Evolutionary conservation across 805 yeast species (phyloP).

Genomic region (Groenewaldozyma tartarivorans): DNA sequence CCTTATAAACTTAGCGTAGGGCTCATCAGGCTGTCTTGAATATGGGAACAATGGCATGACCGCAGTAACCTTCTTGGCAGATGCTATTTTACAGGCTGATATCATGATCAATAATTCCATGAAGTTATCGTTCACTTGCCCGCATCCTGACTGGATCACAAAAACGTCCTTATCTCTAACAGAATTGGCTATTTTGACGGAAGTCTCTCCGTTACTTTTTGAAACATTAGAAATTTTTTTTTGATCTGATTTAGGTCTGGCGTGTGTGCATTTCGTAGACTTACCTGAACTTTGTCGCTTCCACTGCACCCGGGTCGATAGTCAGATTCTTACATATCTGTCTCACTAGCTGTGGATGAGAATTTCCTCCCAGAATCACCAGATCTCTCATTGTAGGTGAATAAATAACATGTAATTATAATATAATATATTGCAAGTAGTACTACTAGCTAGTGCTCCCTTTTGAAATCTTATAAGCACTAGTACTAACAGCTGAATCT

Average conservation of each 20-base stretch:
- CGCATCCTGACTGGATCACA: slow-evolving; percentile 79
- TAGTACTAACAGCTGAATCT: too few species aligned
- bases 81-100: slow-evolving; percentile 88
- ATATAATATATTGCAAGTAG: too few species aligned
- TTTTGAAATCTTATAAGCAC: too few species aligned
- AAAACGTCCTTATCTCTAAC: slow-evolving; percentile 96
- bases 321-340: slow-evolving; percentile 70
- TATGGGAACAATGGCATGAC: slow-evolving; percentile 92
- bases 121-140: slow-evolving; percentile 78
- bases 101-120: slow-evolving; percentile 75
- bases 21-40: slow-evolving; percentile 91
- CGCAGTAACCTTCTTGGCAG: slow-evolving; percentile 81
- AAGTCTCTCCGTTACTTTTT: slow-evolving; percentile 73
- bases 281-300: slow-evolving; percentile 40
- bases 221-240: too few species aligned
- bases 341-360: slow-evolving; percentile 71
- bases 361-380: slow-evolving; percentile 81
- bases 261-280: slow-evolving; percentile 29
- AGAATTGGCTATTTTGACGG: slow-evolving; percentile 74
- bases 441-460: too few species aligned
- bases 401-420: slow-evolving; percentile 2
- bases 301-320: slow-evolving; percentile 60
- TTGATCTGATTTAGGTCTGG: too few species aligned
- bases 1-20: slow-evolving; percentile 39
- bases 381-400: slow-evolving; percentile 57